phyloP scores from a whole-genome alignment of 2,329 filamentous ascomycete genomes.

The Aspergillus transmontanensis region DNA sequence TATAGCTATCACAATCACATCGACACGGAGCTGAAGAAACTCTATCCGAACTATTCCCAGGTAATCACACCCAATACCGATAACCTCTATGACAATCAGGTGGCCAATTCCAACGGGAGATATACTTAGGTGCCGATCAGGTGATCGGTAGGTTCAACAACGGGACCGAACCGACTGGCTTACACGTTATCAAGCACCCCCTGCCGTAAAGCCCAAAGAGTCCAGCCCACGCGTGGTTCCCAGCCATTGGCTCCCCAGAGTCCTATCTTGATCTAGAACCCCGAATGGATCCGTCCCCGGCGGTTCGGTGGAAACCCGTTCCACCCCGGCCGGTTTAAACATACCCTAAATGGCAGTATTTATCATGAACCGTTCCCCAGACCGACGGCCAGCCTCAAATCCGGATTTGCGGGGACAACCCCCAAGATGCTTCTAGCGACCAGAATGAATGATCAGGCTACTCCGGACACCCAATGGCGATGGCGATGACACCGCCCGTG shows the following conservation, averaged over 20 bases:
- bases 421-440: too few species aligned
- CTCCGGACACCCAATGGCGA: not conserved
- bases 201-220: not conserved
- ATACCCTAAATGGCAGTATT: not conserved
- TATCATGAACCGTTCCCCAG: not conserved
- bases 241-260: not conserved
- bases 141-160: not conserved
- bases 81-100: not conserved
- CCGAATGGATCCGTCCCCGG: not conserved
- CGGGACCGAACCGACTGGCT: not conserved
- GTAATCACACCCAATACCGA: not conserved
- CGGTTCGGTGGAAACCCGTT: not conserved
- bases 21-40: not conserved
- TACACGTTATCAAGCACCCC: not conserved
- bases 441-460: not conserved
- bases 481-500: not conserved
- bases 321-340: not conserved
- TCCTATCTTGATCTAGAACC: not conserved
- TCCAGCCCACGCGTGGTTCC: not conserved
- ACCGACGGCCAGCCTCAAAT: not conserved
- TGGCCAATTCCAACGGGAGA: conserved; percentile 1
- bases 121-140: not conserved
- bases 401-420: not conserved
- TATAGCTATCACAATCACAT: not conserved
- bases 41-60: not conserved